These are phyloP conservation scores for Exophiala phaeomuriformis DNA, from an alignment of 2,329 filamentous ascomycete species.

Conservation along the genomic window DNA sequence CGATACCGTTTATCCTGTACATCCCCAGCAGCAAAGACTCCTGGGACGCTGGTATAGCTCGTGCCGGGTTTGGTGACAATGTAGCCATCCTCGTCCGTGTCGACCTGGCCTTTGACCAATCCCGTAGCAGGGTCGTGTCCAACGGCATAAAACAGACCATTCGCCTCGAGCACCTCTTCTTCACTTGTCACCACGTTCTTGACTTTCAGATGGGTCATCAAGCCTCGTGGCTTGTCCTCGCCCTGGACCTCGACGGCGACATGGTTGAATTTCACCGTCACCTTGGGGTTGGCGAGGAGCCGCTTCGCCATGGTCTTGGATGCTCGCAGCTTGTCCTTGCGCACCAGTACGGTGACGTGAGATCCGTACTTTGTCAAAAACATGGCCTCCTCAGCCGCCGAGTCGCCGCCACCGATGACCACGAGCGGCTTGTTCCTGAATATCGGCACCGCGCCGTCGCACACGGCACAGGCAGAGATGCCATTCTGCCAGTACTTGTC, in stretches of 20 bases:
- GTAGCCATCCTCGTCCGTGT: conserved; percentile 86
- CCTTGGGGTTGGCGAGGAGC: conserved; percentile 74
- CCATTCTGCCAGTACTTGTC: conserved; percentile 97
- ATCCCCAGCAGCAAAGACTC: conserved; percentile 93
- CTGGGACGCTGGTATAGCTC: conserved; percentile 76
- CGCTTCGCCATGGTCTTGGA: conserved; percentile 88
- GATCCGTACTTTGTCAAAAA: conserved; percentile 97
- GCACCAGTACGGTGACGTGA: conserved; percentile 89
- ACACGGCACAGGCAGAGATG: conserved; percentile 92
- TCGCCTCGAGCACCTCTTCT: conserved; percentile 78
- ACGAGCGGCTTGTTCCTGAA: conserved; percentile 94
- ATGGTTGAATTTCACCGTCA: conserved; percentile 81
- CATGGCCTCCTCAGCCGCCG: conserved; percentile 91
- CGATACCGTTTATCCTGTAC: conserved; percentile 98
- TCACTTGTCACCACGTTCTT: conserved; percentile 69
- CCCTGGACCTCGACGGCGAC: conserved; percentile 77
- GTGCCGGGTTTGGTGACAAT: conserved; percentile 83
- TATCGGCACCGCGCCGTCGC: conserved; percentile 93
- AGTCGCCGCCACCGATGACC: conserved; percentile 94
- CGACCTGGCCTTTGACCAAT: conserved; percentile 84
- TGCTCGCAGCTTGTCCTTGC: conserved; percentile 77
- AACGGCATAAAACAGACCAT: conserved; percentile 93
- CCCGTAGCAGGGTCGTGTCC: conserved; percentile 88
- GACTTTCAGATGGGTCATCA: conserved; percentile 83
- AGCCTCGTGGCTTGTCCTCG: conserved; percentile 61